These are phyloP conservation scores for Hirsutella minnesotensis DNA, from an alignment of 2,329 filamentous ascomycete species.

Conservation along the genomic window DNA sequence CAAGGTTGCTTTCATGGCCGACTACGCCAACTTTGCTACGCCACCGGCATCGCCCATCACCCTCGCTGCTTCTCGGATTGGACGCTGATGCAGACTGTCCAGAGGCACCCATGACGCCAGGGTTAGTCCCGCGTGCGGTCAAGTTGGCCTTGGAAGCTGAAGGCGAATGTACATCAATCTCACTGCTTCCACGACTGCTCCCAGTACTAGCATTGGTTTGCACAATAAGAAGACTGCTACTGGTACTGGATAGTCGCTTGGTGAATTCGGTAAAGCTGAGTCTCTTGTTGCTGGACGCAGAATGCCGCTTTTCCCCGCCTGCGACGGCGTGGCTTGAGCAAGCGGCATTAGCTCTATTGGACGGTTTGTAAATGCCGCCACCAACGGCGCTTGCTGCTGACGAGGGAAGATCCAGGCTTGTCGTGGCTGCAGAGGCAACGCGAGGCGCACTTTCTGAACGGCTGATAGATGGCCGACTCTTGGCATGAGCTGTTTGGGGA, in stretches of 20 bases:
- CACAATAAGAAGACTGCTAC: constrained; percentile 43
- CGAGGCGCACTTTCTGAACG: constrained; percentile 38
- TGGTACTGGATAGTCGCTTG: constrained; percentile 48
- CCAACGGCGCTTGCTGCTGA: constrained; percentile 3
- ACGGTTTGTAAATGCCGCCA: constrained; percentile 15
- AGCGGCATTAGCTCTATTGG: constrained; percentile 10
- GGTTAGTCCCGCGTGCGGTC: constrained; percentile 25
- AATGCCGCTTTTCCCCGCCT: constrained; percentile 35
- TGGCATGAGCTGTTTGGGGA: constrained; percentile 43
- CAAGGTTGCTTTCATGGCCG: constrained; percentile 38
- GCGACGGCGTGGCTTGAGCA: constrained; percentile 7
- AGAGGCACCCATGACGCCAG: constrained; percentile 17
- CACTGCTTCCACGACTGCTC: constrained; percentile 24
- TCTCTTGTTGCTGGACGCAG: constrained; percentile 42
- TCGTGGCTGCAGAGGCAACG: constrained; percentile 18
- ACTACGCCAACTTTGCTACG: constrained; percentile 44
- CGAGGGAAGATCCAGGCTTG: constrained; percentile 11
- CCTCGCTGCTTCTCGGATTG: constrained; percentile 21
- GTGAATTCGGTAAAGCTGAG: constrained; percentile 51
- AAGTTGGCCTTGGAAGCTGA: constrained; percentile 24
- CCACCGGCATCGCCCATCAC: constrained; percentile 41
- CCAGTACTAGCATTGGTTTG: constrained; percentile 41
- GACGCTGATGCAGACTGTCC: constrained; percentile 7
- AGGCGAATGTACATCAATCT: constrained; percentile 27
- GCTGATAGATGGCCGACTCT: constrained; percentile 28